Conservation (phyloP, 73 alveolate genomes). For the Breviolum minutum region DNA sequence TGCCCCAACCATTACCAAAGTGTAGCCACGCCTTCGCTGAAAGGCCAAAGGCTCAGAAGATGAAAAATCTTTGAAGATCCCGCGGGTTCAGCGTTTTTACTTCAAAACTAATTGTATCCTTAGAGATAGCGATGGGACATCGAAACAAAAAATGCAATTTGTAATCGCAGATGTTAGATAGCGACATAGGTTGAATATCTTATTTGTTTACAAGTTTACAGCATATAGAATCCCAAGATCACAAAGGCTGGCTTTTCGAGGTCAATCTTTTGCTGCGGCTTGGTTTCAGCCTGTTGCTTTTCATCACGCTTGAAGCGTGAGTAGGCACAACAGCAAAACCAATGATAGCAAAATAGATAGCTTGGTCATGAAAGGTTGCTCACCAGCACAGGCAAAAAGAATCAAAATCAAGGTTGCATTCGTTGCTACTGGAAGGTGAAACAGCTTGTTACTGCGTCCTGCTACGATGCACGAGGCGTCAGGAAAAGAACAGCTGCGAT, state of each 20-base stretch:
- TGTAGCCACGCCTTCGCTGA: conserved; percentile 58
- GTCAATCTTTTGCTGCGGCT: neutral
- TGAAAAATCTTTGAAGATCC: neutral
- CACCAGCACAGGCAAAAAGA: neutral
- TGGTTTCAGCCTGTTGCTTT: conserved; percentile 13
- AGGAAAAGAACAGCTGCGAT: neutral
- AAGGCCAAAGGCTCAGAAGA: neutral
- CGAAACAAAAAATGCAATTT: too few species aligned
- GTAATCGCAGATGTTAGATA: too few species aligned
- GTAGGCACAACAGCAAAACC: neutral
- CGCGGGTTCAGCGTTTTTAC: too few species aligned
- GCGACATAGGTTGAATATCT: too few species aligned
- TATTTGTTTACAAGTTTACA: too few species aligned
- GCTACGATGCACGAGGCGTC: neutral
- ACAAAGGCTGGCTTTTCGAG: too few species aligned
- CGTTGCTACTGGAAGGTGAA: neutral
- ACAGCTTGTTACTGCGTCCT: neutral
- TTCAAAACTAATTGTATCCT: too few species aligned
- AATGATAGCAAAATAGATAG: neutral
- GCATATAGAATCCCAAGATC: too few species aligned
- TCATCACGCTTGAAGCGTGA: conserved; percentile 19
- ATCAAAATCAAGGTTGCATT: neutral
- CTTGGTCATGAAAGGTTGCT: too few species aligned
- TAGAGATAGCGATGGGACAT: too few species aligned
- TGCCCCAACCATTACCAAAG: conserved; percentile 95